Conservation (phyloP, 176 grass and related monocot genomes). For the Calamus simplicifolius region DNA sequence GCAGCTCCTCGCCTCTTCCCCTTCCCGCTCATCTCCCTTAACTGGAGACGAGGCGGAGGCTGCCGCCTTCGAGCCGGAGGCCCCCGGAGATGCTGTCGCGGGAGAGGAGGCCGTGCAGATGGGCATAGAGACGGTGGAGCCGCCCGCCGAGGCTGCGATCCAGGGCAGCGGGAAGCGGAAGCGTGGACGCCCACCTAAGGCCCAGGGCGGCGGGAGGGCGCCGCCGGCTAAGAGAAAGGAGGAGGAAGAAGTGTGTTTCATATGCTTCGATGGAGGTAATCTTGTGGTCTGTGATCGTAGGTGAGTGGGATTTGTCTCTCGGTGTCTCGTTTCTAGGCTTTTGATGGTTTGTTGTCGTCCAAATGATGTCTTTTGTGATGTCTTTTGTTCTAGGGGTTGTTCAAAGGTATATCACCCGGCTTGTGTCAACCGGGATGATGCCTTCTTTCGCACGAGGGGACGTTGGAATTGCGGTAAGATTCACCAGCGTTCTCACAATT, state of each 20-base stretch:
- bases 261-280: conserved; percentile 93
- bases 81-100: conserved; percentile 12
- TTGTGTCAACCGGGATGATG: conserved; percentile 77
- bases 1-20: conserved; percentile 48
- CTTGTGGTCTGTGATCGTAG: conserved; percentile 90
- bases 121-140: background rate
- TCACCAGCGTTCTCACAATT: background rate
- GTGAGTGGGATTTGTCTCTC: conserved; percentile 18
- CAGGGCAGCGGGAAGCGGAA: conserved; percentile 45
- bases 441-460: conserved; percentile 62
- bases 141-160: background rate
- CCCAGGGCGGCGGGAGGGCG: conserved; percentile 22
- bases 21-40: too few relatives aligned
- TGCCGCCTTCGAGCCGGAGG: background rate
- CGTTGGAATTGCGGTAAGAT: conserved; percentile 94
- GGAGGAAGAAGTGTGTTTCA: conserved; percentile 93
- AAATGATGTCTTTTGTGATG: background rate
- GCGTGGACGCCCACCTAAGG: conserved; percentile 85
- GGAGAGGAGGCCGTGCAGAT: conserved; percentile 27
- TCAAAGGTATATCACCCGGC: conserved; percentile 90
- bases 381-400: conserved; percentile 52
- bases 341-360: conserved; percentile 15
- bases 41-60: background rate
- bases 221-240: conserved; percentile 35
- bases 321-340: conserved; percentile 8